Conservation (phyloP, 177 flowering plant genomes). For the Vitis hybrid region DNA sequence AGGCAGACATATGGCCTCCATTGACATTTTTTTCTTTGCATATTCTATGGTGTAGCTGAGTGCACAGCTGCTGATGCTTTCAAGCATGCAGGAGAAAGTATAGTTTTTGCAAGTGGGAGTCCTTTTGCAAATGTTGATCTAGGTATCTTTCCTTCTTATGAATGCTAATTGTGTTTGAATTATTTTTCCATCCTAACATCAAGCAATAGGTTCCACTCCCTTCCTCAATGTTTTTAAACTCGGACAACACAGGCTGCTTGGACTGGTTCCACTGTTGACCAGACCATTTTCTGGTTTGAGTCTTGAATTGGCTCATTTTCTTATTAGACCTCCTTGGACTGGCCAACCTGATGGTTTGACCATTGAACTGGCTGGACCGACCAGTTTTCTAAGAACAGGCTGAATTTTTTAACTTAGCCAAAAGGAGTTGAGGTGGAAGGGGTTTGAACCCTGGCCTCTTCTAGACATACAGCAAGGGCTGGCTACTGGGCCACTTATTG, state of each 20-base stretch:
- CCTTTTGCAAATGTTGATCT: slow-evolving; percentile 87
- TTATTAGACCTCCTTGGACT: too few relatives aligned
- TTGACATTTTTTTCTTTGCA: slow-evolving; percentile 7
- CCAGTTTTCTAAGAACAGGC: too few relatives aligned
- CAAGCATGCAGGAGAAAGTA: slow-evolving; percentile 86
- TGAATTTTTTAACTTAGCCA: too few relatives aligned
- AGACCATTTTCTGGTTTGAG: too few relatives aligned
- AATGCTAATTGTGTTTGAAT: slow-evolving; percentile 5
- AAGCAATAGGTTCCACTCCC: not conserved
- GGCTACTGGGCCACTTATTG: not conserved
- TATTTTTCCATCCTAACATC: not conserved
- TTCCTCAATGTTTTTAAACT: too few relatives aligned
- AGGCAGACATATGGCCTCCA: not conserved
- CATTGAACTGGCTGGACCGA: too few relatives aligned
- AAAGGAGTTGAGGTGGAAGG: too few relatives aligned
- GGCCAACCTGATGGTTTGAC: too few relatives aligned
- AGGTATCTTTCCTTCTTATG: slow-evolving; percentile 41
- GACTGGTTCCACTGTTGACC: too few relatives aligned
- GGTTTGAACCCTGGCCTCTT: too few relatives aligned
- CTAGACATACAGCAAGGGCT: not conserved
- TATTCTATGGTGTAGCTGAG: slow-evolving; percentile 67
- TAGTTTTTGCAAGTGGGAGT: slow-evolving; percentile 97
- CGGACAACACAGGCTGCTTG: too few relatives aligned
- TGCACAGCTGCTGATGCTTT: slow-evolving; percentile 95
- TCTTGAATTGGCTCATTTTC: too few relatives aligned